phyloP scores from a whole-genome alignment of 176 grass and related monocot species.

The Tuctoria greenei region DNA sequence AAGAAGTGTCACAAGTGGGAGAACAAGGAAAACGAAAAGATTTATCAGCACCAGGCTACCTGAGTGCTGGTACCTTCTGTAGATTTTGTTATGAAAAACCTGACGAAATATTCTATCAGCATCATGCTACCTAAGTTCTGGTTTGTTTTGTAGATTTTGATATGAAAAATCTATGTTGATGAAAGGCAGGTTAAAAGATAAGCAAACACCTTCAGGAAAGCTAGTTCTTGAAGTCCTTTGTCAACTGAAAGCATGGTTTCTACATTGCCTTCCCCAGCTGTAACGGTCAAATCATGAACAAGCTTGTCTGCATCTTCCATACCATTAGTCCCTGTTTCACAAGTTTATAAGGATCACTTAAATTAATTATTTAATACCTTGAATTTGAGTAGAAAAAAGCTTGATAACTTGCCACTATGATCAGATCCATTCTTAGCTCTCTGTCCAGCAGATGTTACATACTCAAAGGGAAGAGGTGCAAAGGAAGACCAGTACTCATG shows the following conservation, averaged over 20 bases:
- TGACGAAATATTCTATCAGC: no score
- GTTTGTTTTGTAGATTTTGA: background rate
- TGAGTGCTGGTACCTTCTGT: background rate
- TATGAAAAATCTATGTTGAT: conserved; percentile 10
- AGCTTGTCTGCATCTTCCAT: conserved; percentile 53
- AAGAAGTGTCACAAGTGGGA: conserved; percentile 17
- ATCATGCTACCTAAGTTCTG: background rate
- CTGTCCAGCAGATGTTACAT: conserved; percentile 78
- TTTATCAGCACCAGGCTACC: background rate
- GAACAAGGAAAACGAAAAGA: background rate
- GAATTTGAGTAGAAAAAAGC: background rate
- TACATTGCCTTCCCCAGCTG: conserved; percentile 82
- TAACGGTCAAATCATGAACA: conserved; percentile 57
- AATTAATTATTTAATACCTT: conserved; percentile 9
- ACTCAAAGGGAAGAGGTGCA: conserved; percentile 91
- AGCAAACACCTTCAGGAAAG: conserved; percentile 68
- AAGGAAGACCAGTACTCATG: conserved; percentile 94
- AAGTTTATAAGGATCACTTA: conserved; percentile 6
- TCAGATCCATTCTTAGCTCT: conserved; percentile 73
- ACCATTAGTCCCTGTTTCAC: conserved; percentile 45
- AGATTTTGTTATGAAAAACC: conserved; percentile 2
- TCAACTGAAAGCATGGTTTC: conserved; percentile 95
- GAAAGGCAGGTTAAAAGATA: conserved; percentile 3
- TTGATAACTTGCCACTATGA: conserved; percentile 39
- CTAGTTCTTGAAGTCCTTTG: conserved; percentile 92